These are phyloP conservation scores for Phylloporus rhodoxanthus DNA, from an alignment of 768 basidiomycete genomes.

Conservation along the genomic window DNA sequence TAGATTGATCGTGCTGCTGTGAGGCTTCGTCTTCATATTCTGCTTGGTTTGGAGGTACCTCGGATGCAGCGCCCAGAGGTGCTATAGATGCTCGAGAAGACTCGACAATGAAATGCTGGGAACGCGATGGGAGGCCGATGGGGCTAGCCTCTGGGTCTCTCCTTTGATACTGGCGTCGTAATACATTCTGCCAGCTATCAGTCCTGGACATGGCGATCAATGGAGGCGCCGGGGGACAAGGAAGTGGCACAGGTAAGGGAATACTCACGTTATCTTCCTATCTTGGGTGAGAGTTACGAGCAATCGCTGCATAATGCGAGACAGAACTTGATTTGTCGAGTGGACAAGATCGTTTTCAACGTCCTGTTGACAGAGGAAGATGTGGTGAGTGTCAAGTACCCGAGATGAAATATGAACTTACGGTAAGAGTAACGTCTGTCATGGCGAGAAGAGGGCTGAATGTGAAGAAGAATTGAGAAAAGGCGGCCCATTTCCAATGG, in stretches of 20 bases:
- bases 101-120: slow-evolving; percentile 19
- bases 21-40: slow-evolving; percentile 12
- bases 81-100: slow-evolving; percentile 28
- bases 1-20: slow-evolving; percentile 4
- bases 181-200: slow-evolving; percentile 72
- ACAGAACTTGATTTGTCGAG: slow-evolving; percentile 53
- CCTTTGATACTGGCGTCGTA: slow-evolving; percentile 73
- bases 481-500: slow-evolving; percentile 91
- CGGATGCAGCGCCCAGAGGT: slow-evolving; percentile 11
- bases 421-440: slow-evolving; percentile 62
- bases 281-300: slow-evolving; percentile 74
- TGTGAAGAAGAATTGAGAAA: slow-evolving; percentile 85
- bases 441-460: slow-evolving; percentile 71
- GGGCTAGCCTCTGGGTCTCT: slow-evolving; percentile 68
- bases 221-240: slow-evolving; percentile 12
- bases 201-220: slow-evolving; percentile 36
- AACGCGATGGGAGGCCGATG: slow-evolving; percentile 48
- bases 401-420: slow-evolving; percentile 30
- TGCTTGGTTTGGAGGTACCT: slow-evolving; percentile 4
- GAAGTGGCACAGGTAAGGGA: slow-evolving; percentile 14
- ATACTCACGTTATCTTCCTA: slow-evolving; percentile 66
- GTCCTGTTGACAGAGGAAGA: slow-evolving; percentile 42
- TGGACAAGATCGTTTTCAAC: slow-evolving; percentile 71
- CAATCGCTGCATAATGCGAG: slow-evolving; percentile 70
- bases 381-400: slow-evolving; percentile 1